Evolutionary conservation across 495 filamentous ascomycete species (phyloP), one percentile per base, ranked within the genome.

Genomic region (Durotheca rogersii): DNA sequence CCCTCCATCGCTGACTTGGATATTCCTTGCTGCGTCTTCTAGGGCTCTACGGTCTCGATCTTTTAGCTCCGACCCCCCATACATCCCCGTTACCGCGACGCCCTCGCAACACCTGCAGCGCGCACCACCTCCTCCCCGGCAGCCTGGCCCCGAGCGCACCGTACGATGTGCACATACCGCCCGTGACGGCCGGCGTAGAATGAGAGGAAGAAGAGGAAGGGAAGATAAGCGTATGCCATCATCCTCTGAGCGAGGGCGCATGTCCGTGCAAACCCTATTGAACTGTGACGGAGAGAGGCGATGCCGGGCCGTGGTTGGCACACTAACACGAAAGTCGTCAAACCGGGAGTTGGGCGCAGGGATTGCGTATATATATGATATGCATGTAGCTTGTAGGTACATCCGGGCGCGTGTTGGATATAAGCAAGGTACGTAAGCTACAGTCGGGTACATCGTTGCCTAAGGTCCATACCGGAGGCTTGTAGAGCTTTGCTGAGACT

Each of bases 51-150:
- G 23, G 23, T 30, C 40, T 53, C 44, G 56, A 59, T 59, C 50
- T 54, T 42, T 47, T 59, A 53, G 56, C 50, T 54, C 46, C 56
- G 56, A 59, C 54, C 56, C n/a, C 53, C 46, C 43, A 35, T 47
- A 47, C 43, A 47, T 27, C 23, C 38, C 35, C 35, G 35, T 58
- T 58, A 58, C 55, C 55, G 55, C 53, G 49, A 58, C 15, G 44
- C 49, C 49, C 55, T 58, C 39, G 55, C 44, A 50, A 50, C n/a
- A 25, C 41, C 36, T 49, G 48, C 55, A 58, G 52, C 55, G 53
- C 49, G 49, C 54, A 52, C 52, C 47, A 57, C 34, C 31, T 43
- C 35, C n/a, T n/a, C n/a, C 34, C 46, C 45, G 18, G 41, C 41
- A 29, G 41, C 41, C n/a, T n/a, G n/a, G n/a, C n/a, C n/a, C 34